A percentile compares a stretch with the other conserved stretches of the same genome.
Evolutionary conservation across 257 asterid species (phyloP).

Genomic region (Penstemon davidsonii): DNA sequence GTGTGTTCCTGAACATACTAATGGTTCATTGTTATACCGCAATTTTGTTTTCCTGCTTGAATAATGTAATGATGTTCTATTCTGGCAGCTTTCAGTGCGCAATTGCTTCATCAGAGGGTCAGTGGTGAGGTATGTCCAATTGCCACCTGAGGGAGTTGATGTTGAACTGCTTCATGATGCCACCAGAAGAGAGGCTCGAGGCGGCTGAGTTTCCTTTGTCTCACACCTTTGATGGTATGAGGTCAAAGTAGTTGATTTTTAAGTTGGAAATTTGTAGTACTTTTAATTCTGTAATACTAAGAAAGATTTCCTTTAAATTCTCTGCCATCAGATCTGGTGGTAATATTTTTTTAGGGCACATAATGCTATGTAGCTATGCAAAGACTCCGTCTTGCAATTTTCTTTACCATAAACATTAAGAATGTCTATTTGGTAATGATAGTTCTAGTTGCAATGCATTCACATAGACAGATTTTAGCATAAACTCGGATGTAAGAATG

Average conservation of each 20-base stretch:
- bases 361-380: background rate
- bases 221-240: background rate
- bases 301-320: constrained; percentile 8
- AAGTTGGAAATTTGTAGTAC: constrained; percentile 4
- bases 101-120: constrained; percentile 99
- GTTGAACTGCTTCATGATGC: constrained; percentile 95
- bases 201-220: constrained; percentile 42
- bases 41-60: background rate
- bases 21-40: no score
- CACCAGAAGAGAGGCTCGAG: constrained; percentile 95
- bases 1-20: no score
- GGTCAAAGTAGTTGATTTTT: constrained; percentile 3
- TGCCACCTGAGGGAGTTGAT: constrained; percentile 98
- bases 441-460: no score
- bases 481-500: no score
- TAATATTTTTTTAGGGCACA: constrained; percentile 10
- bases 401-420: no score
- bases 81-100: constrained; percentile 83
- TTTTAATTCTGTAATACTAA: constrained; percentile 11
- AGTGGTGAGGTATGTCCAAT: constrained; percentile 91
- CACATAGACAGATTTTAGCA: no score
- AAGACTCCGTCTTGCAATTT: no score
- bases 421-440: no score
- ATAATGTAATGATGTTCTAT: background rate
- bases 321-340: background rate